A percentile compares a stretch with the other conserved stretches of the same genome.
Evolutionary conservation across 306 rosid genomes (phyloP).

Genomic region (Inga leiocalycina): DNA sequence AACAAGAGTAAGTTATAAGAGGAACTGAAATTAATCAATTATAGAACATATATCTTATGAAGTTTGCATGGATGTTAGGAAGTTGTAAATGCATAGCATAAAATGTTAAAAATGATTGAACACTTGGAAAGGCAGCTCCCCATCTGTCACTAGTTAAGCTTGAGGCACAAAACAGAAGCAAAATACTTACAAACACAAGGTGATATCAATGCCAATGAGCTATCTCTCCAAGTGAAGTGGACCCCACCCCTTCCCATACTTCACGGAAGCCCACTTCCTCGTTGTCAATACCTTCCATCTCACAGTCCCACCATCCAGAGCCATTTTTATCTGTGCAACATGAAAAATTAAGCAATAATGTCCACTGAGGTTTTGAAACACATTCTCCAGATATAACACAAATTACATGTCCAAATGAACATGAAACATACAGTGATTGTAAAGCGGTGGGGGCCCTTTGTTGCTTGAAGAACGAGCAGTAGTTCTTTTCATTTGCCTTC

Average conservation of each 20-base stretch:
- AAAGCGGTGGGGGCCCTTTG: constrained; percentile 51
- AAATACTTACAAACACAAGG: neutral
- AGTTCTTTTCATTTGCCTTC: constrained; percentile 44
- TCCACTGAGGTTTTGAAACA: constrained; percentile 2
- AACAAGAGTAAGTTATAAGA: no score
- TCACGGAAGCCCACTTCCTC: constrained; percentile 79
- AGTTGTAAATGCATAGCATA: neutral
- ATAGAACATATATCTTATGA: neutral
- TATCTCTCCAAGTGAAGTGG: constrained; percentile 83
- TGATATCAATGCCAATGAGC: constrained; percentile 74
- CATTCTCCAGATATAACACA: neutral
- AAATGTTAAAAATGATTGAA: neutral
- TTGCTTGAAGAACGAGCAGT: constrained; percentile 34
- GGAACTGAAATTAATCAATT: neutral
- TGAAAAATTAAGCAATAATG: constrained; percentile 24
- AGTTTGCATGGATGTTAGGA: neutral
- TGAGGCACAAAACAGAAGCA: neutral
- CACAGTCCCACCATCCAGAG: constrained; percentile 87
- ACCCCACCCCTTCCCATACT: constrained; percentile 97
- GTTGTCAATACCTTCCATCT: constrained; percentile 88
- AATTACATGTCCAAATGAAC: constrained; percentile 3
- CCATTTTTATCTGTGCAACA: constrained; percentile 74
- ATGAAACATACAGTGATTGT: constrained; percentile 74
- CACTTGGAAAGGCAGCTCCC: neutral
- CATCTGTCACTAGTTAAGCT: neutral